Evolutionary conservation across 2,329 filamentous ascomycete genomes (phyloP).

Genomic region (Ophiostoma pallidulum): DNA sequence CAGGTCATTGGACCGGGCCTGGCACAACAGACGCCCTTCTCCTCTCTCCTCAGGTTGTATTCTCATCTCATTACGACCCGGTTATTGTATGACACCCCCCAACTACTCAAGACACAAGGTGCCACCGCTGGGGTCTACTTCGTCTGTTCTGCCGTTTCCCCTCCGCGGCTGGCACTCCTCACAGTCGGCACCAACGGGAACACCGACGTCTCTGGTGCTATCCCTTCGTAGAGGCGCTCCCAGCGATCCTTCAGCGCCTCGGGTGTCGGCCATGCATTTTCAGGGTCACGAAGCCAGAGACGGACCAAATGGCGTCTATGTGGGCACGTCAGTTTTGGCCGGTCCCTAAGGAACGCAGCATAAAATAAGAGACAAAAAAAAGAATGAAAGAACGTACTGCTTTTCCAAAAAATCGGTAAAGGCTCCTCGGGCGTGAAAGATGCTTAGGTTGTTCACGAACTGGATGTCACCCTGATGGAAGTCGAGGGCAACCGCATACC

Average conservation of each 20-base stretch:
- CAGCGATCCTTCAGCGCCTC: slow-evolving; percentile 36
- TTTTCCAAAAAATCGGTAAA: slow-evolving; percentile 37
- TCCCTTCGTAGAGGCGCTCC: slow-evolving; percentile 42
- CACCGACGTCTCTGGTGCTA: slow-evolving; percentile 22
- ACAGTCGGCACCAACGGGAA: not conserved
- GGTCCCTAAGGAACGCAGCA: not conserved
- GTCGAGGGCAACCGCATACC: slow-evolving; percentile 33
- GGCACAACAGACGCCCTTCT: not conserved
- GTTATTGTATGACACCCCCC: too few species aligned
- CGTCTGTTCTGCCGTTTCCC: not conserved
- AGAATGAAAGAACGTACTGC: slow-evolving; percentile 27
- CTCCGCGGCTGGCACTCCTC: not conserved
- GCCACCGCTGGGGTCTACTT: not conserved
- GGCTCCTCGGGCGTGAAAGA: slow-evolving; percentile 43
- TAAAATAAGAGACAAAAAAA: not conserved
- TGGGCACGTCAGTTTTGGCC: slow-evolving; percentile 29
- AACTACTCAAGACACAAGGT: too few species aligned
- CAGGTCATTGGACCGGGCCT: too few species aligned
- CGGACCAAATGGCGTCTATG: slow-evolving; percentile 39
- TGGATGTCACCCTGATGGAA: slow-evolving; percentile 44
- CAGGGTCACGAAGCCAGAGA: slow-evolving; percentile 40
- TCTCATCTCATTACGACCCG: not conserved
- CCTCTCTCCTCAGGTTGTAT: too few species aligned
- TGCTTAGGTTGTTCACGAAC: slow-evolving; percentile 44
- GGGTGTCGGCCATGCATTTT: slow-evolving; percentile 40